Evolutionary conservation across 768 basidiomycete genomes (phyloP).

Genomic region (Suillus spraguei): DNA sequence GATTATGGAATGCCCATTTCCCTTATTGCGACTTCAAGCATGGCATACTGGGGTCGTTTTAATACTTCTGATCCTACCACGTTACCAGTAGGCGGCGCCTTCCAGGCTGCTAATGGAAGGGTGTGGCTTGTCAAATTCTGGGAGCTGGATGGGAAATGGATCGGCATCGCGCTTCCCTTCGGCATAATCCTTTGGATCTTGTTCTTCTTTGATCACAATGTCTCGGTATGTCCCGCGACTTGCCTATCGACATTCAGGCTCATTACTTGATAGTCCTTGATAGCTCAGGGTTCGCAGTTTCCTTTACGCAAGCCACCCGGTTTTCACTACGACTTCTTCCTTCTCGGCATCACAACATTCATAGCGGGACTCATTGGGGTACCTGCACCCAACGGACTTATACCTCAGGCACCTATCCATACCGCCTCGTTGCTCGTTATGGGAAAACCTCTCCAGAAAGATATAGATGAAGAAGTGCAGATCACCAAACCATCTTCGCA

Average conservation of each 20-base stretch:
- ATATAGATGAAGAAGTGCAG: constrained; percentile 40
- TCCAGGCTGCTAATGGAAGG: constrained; percentile 70
- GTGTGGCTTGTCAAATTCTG: constrained; percentile 89
- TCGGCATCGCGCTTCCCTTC: constrained; percentile 87
- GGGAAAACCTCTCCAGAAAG: constrained; percentile 45
- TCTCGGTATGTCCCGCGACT: constrained; percentile 60
- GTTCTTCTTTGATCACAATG: constrained; percentile 96
- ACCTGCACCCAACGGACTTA: constrained; percentile 85
- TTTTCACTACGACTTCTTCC: constrained; percentile 88
- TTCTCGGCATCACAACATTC: constrained; percentile 89
- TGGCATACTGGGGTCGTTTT: constrained; percentile 89
- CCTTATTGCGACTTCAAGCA: constrained; percentile 69
- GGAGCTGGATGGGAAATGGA: constrained; percentile 87
- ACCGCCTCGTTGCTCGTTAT: constrained; percentile 79
- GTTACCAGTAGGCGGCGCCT: constrained; percentile 69
- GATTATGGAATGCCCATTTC: constrained; percentile 95
- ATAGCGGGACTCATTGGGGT: constrained; percentile 84
- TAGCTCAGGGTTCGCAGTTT: constrained; percentile 89
- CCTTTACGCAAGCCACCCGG: constrained; percentile 90
- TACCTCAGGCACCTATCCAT: constrained; percentile 92
- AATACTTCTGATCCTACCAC: constrained; percentile 60
- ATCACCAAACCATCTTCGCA: constrained; percentile 14
- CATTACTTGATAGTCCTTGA: constrained; percentile 62
- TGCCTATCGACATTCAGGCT: not conserved
- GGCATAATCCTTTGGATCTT: constrained; percentile 87